Conservation (phyloP, 768 basidiomycete species). For the Serpula lacrymans region DNA sequence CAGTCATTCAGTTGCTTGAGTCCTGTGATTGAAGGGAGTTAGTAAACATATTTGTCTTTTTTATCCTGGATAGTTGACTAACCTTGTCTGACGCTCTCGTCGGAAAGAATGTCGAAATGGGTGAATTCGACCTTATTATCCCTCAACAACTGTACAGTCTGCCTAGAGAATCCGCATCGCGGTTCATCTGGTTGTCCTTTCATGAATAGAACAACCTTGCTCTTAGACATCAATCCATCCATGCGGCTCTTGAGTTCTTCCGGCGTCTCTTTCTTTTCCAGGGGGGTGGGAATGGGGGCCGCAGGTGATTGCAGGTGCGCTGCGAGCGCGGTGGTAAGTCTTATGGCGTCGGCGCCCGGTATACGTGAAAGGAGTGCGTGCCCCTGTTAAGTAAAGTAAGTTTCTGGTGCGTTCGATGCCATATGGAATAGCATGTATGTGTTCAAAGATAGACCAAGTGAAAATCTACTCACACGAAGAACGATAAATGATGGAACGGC, state of each 20-base stretch:
- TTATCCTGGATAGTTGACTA: conserved; percentile 19
- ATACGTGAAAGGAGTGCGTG: conserved; percentile 81
- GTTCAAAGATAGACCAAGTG: neutral
- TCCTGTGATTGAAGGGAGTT: too few relatives aligned
- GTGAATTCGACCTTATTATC: conserved; percentile 65
- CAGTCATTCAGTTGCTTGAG: conserved; percentile 80
- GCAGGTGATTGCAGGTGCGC: conserved; percentile 44
- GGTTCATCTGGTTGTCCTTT: conserved; percentile 78
- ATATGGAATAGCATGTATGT: neutral
- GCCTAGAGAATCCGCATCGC: conserved; percentile 81
- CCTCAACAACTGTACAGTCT: conserved; percentile 65
- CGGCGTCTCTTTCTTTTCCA: conserved; percentile 47
- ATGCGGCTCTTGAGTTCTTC: conserved; percentile 70
- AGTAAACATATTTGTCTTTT: too few relatives aligned
- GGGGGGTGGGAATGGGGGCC: conserved; percentile 13
- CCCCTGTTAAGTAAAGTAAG: conserved; percentile 49
- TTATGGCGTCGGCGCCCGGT: conserved; percentile 72
- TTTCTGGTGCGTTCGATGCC: neutral
- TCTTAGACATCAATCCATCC: conserved; percentile 70
- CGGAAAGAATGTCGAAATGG: conserved; percentile 79
- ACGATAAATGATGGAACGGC: conserved; percentile 85
- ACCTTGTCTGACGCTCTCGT: conserved; percentile 83
- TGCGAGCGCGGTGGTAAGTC: conserved; percentile 58
- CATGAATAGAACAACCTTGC: conserved; percentile 84
- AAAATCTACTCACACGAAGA: conserved; percentile 56